phyloP scores from a whole-genome alignment of 805 yeast species.

The Scheffersomyces ergatensis region DNA sequence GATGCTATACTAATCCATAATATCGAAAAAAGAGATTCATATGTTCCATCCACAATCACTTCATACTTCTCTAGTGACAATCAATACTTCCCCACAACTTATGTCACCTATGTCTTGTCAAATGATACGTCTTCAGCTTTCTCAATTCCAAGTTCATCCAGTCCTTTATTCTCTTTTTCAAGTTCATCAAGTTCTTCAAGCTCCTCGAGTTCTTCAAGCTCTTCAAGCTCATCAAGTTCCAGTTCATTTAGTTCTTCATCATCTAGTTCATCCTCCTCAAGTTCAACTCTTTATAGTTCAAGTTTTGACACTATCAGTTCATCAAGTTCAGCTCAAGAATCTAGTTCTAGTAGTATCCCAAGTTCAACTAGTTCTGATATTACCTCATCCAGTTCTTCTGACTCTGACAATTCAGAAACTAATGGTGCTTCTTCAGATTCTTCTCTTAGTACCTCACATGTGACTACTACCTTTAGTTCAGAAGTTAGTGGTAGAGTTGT shows the following conservation, averaged over 20 bases:
- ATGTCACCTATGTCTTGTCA: background rate
- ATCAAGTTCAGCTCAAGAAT: background rate
- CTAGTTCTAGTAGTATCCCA: background rate
- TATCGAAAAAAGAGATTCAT: background rate
- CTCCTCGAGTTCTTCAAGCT: background rate
- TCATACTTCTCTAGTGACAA: background rate
- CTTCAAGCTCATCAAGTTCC: background rate
- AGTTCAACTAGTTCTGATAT: conserved; percentile 1
- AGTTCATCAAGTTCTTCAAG: background rate
- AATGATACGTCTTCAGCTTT: background rate
- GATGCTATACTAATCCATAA: background rate
- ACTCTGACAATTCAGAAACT: conserved; percentile 2
- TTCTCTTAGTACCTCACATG: conserved; percentile 1
- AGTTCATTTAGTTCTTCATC: background rate
- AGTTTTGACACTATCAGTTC: conserved; percentile 1
- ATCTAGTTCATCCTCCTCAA: background rate
- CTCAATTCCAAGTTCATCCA: background rate
- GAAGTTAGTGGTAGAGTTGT: conserved; percentile 36
- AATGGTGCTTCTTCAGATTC: conserved; percentile 5
- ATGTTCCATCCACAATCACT: background rate
- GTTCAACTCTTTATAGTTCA: background rate
- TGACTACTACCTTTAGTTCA: conserved; percentile 26
- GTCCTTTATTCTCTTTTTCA: background rate
- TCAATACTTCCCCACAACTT: background rate
- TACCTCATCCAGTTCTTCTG: conserved; percentile 3